Evolutionary conservation across 805 yeast genomes (phyloP).

Genomic region (Zygosaccharomyces pseudorouxii): DNA sequence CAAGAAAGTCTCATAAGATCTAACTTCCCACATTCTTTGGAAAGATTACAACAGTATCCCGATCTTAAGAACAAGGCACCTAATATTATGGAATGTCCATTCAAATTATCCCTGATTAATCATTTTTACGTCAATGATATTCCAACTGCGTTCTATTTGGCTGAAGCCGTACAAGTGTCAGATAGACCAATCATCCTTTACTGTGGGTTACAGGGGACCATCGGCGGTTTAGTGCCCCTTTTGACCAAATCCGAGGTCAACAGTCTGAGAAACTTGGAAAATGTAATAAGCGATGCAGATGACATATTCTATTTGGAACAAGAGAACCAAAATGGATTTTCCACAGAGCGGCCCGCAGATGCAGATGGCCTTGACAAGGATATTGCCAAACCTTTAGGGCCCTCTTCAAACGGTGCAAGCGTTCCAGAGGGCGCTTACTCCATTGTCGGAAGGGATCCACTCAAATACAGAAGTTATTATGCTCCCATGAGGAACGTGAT

Average conservation of each 20-base stretch:
- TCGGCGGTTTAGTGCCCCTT: conserved; percentile 72
- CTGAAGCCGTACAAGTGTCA: conserved; percentile 23
- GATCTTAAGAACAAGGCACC: conserved; percentile 13
- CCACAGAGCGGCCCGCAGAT: conserved; percentile 1
- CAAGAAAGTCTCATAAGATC: conserved; percentile 34
- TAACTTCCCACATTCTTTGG: conserved; percentile 7
- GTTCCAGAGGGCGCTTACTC: conserved; percentile 31
- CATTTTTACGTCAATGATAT: conserved; percentile 70
- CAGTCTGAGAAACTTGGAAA: conserved; percentile 54
- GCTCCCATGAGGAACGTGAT: conserved; percentile 71
- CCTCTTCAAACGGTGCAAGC: conserved; percentile 1
- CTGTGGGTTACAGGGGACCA: conserved; percentile 74
- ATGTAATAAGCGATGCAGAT: conserved; percentile 35
- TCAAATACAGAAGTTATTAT: conserved; percentile 70
- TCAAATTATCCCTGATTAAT: conserved; percentile 46
- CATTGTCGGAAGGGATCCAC: conserved; percentile 62
- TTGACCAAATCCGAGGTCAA: conserved; percentile 55
- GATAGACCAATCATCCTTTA: conserved; percentile 66
- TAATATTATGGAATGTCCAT: conserved; percentile 36
- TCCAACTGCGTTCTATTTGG: conserved; percentile 54
- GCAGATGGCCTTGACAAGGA: conserved; percentile 26
- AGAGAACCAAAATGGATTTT: conserved; percentile 5
- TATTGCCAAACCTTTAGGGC: conserved; percentile 1
- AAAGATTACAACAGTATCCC: conserved; percentile 9
- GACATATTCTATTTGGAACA: conserved; percentile 15